Evolutionary conservation across 1,284 basidiomycete species (phyloP).

Genomic region (Peniophora sp.): DNA sequence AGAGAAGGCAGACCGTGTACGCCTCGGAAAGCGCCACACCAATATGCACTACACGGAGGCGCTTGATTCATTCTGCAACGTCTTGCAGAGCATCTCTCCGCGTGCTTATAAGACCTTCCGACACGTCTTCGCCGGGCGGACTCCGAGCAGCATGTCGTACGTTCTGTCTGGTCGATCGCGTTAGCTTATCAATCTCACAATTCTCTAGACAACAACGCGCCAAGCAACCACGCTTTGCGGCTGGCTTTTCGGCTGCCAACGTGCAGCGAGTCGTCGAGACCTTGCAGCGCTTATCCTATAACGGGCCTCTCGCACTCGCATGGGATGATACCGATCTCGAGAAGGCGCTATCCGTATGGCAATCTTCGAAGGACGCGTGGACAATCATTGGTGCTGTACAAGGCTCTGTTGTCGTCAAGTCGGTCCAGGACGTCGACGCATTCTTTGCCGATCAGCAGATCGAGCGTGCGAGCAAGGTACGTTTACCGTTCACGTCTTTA

Average conservation of each 20-base stretch:
- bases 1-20: constrained; percentile 9
- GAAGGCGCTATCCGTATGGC: constrained; percentile 6
- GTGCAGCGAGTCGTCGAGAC: not conserved
- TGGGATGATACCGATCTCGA: constrained; percentile 17
- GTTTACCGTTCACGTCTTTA: not conserved
- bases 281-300: constrained; percentile 9
- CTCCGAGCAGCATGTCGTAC: not conserved
- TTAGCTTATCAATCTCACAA: not conserved
- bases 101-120: not conserved
- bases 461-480: not conserved
- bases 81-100: constrained; percentile 6
- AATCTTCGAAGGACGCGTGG: not conserved
- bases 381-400: constrained; percentile 5
- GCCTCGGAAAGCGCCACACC: constrained; percentile 8
- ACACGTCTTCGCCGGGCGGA: not conserved
- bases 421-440: not conserved
- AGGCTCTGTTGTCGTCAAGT: not conserved
- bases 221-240: not conserved
- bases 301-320: constrained; percentile 11
- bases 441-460: not conserved
- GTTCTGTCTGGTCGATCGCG: not conserved
- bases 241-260: not conserved
- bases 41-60: constrained; percentile 13
- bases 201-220: not conserved
- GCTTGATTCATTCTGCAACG: constrained; percentile 10